Evolutionary conservation across 441 rosid species (phyloP), one percentile per base, ranked within the genome.

Genomic region (Croton laevigatus): DNA sequence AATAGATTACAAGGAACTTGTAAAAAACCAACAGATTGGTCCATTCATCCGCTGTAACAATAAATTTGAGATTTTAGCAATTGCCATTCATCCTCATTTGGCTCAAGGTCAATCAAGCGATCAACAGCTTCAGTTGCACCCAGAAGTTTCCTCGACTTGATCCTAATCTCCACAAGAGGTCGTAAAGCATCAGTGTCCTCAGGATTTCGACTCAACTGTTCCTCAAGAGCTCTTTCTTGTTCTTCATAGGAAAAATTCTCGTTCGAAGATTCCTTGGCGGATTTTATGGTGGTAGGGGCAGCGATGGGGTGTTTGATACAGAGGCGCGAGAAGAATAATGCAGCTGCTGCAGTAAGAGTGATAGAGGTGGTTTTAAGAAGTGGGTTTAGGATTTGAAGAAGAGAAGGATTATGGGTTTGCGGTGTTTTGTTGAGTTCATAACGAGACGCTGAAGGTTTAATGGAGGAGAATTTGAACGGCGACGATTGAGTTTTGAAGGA

Each of bases 61-160:
- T 81, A 82, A 5, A 89, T 76, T 75, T 90, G 96, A 9, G 88
- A 86, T 76, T 85, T 91, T 12, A 94, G 71, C 75, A 94, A 65
- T 6, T 69, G 80, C 97, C 95, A 91, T 70, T 94, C 97, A 1
- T 76, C 73, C 65, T 94, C 91, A 12, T 82, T 77, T 0, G 97
- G 98, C 59, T 94, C 87, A 44, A 89, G 81, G 68, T 84, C 85
- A 36, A 91, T 91, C 75, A 94, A 53, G 10, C 91, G 92, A 74
- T 86, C 82, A 52, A 94, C 79, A 27, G 81, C 82, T 62, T 83
- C 85, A 4, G 85, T 63, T 5, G 95, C 91, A 5, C 84, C 88
- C 0, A 49, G 78, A 58, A 90, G 78, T 64, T 91, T 89, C 62
- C 81, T 76, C 20, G 80, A 54, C 66, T 89, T 81, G 80, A 94